Conservation (phyloP, 2,329 filamentous ascomycete species). For the Ophiocordyceps camponoti-saundersi region DNA sequence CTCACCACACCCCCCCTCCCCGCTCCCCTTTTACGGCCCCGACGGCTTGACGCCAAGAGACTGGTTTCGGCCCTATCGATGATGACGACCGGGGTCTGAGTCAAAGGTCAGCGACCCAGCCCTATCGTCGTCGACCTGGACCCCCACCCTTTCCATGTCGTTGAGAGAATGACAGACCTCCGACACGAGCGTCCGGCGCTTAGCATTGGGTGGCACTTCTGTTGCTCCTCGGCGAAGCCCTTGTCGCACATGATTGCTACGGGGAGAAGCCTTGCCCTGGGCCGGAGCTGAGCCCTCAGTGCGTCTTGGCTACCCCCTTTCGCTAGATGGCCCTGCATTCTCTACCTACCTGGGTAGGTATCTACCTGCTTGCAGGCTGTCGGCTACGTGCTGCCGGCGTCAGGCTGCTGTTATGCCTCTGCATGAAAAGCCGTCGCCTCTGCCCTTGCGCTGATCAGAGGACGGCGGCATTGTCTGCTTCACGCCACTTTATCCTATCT, state of each 20-base stretch:
- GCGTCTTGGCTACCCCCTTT: neutral
- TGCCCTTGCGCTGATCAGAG: neutral
- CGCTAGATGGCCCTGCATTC: neutral
- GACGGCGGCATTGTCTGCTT: neutral
- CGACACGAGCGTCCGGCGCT: neutral
- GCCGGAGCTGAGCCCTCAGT: neutral
- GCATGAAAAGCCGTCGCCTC: neutral
- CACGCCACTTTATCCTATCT: neutral
- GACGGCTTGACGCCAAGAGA: too few species aligned
- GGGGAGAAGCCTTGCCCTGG: neutral
- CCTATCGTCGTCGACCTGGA: neutral
- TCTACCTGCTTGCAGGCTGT: neutral
- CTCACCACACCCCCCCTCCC: neutral
- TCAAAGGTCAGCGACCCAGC: neutral
- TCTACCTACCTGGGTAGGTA: too few species aligned
- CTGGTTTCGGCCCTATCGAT: neutral
- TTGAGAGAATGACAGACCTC: neutral
- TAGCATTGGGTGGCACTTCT: neutral
- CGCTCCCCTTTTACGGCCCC: neutral
- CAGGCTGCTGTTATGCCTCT: neutral
- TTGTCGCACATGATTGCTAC: neutral
- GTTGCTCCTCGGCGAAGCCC: neutral
- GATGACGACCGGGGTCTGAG: neutral
- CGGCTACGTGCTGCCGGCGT: neutral
- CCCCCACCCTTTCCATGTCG: neutral